Evolutionary conservation across 768 basidiomycete genomes (phyloP), one percentile per base, ranked within the genome.

Genomic region (Imleria badia): DNA sequence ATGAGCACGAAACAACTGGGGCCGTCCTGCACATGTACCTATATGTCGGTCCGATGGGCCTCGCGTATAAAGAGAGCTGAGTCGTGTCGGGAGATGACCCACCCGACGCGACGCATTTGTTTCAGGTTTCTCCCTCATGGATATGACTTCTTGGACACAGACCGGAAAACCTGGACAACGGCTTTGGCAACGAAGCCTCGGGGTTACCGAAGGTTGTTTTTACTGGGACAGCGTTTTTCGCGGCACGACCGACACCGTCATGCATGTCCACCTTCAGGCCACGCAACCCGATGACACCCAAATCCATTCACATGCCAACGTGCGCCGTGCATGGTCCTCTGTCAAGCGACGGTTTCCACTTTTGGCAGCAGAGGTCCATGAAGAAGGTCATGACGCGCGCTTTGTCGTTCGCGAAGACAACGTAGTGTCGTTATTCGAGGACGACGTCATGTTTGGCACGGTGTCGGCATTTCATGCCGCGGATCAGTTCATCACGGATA

Each of bases 311-410:
- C 26, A 6, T 26, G 26, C 26, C 26, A 26, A 26, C 26, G 26
- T 26, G 26, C 26, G 26, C 26, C 26, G 26, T 26, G 70, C 77
- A 11, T 84, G 81, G 81, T 51, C 63, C 15, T 59, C 70, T 31
- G 61, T 81, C 38, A 26, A 26, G 83, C 68, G 62, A 23, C 72
- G 68, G 26, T 81, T 74, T 55, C 82, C 82, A 5, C 67, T 84
- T 8, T 75, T 83, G 31, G 81, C 72, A 15, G 73, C 77, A 14
- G 67, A 58, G 9, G 60, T 81, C 11, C 69, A 75, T 31, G 68
- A 71, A 71, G 61, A 69, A 5, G 56, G 66, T 17, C 60, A 68
- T 15, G 59, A 58, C 19, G 56, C 41, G 56, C 41, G 14, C 47
- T 44, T 31, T 48, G 20, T 51, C 39, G 31, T 68, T 73, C 8